Base-by-base conservation (phyloP, 1,284 basidiomycete genomes). In the Fomitopsis betulina region DNA sequence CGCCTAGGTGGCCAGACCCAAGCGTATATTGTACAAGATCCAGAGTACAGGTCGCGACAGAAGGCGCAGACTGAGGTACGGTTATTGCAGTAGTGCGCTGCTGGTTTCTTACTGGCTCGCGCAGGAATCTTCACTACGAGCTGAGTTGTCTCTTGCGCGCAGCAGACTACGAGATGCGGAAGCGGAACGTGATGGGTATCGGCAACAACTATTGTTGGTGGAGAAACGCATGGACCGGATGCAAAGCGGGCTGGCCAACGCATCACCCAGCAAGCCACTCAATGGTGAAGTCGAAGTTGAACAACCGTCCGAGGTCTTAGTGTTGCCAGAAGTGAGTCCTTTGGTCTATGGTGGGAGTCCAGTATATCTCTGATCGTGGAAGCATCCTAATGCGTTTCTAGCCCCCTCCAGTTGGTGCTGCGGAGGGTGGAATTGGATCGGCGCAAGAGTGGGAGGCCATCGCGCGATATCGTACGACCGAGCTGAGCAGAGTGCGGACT, bases 211-310 rank as follows among this genome's bases (percentile, higher is more conserved):
- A 27, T 68, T 81, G 6, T 74, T 76, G 6, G 82, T 86, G 0
- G 87, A 94, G 73, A 88, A 81, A 62, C 83, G 85, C n/a, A 69
- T 86, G 50, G 93, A 94, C 67, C 81, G 91, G 40, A 69, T 87
- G 54, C 81, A 80, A 65, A 93, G 91, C 70, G 79, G 78, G 58
- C 81, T 84, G 2, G 80, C 89, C 6, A 72, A 73, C 50, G 73
- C 77, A 10, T 70, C 79, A 56, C 77, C 80, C 60, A 68, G 57
- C 40, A 63, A 57, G 61, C 58, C 76, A 53, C 67, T 68, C 60
- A 73, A 74, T 62, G 81, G 80, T 73, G 84, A 84, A 67, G 72
- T 76, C 65, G 75, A 75, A 65, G 71, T 72, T 70, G 81, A 78
- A 73, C 58, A 58, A 58, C 75, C 65, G 39, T 45, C 43, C 54